Evolutionary conservation across 2,329 filamentous ascomycete genomes (phyloP), one percentile per base, ranked within the genome.

Genomic region (Myotisia sp.): DNA sequence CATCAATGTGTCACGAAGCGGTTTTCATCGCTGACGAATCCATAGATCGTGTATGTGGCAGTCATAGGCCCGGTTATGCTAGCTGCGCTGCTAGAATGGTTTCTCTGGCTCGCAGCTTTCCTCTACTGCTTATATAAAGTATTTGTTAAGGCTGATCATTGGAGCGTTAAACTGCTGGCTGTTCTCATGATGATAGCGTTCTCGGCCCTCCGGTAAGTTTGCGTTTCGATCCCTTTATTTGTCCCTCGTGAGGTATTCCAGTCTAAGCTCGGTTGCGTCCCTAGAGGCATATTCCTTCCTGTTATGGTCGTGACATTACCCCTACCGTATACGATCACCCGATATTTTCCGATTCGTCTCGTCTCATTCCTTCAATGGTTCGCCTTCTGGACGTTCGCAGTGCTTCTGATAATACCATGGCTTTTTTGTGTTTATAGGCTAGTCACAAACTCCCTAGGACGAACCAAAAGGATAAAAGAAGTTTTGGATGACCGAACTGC

Each of bases 241-340:
- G 7, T 8, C 6, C 20, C 12, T 14, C 27, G 10, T 16, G 8
- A 26, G 12, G n/a, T 16, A 22, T n/a, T 19, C 30, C 7, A 6
- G 10, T 21, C 8, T 38, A 34, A 24, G n/a, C 13, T 31, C 22
- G 21, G 19, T 4, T 7, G 29, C 19, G n/a, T n/a, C n/a, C 34
- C 26, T 45, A 90, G 84, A 48, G 68, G 68, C 36, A 79, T 92
- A 23, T 95, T 93, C 58, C 65, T 95, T 18, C 87, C 87, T 0
- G 80, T 94, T 44, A 93, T 95, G 85, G 59, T 94, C 14, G 84
- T 93, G 30, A 95, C 86, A 0, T 65, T 95, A 3, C 87, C 87
- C 1, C 65, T 95, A 2, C 87, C 87, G 0, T 59, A 66, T 13
- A 68, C 74, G 38, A 65, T 94, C 29, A 76, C 76, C 5, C 65